Percentiles rank a stretch among this genome's conserved stretches.
These are phyloP conservation scores for Zygotorulaspora mrakii DNA, from an alignment of 1,139 yeast genomes.

Conservation along the genomic window DNA sequence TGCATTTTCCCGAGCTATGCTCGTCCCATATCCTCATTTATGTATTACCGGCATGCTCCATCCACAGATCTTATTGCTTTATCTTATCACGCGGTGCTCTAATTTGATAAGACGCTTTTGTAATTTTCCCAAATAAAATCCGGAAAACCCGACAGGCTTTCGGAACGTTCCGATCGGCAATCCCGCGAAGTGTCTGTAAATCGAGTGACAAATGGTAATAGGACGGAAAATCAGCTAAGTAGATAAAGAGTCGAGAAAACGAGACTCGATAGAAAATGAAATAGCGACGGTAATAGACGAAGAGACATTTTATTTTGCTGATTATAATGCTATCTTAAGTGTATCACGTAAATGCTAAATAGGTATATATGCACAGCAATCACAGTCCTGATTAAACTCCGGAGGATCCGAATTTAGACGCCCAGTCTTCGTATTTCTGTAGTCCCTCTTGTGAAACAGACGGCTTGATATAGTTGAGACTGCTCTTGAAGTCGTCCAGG, in stretches of 20 bases:
- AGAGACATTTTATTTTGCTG: too few species aligned
- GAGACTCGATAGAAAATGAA: too few species aligned
- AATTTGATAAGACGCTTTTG: too few species aligned
- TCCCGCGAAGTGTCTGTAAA: conserved; percentile 1
- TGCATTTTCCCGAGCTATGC: conserved; percentile 6
- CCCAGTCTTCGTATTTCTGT: conserved; percentile 83
- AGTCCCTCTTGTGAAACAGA: conserved; percentile 87
- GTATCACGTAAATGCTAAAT: background rate
- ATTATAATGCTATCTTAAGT: too few species aligned
- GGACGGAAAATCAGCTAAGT: too few species aligned
- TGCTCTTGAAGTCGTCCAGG: conserved; percentile 68
- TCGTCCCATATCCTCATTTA: background rate
- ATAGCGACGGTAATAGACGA: too few species aligned
- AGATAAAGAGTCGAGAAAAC: too few species aligned
- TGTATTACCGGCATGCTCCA: too few species aligned
- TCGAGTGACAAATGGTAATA: background rate
- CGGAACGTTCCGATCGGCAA: background rate
- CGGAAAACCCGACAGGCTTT: conserved; percentile 4
- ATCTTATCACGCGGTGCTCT: too few species aligned
- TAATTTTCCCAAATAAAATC: too few species aligned
- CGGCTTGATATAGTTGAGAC: conserved; percentile 82
- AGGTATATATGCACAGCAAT: background rate
- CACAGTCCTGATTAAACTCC: conserved; percentile 57
- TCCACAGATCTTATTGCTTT: too few species aligned
- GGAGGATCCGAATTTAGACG: conserved; percentile 80